A percentile compares a stretch with the other conserved stretches of the same genome.
Conservation (phyloP, 148 eudicot species). For the Suaeda aralocaspica region DNA sequence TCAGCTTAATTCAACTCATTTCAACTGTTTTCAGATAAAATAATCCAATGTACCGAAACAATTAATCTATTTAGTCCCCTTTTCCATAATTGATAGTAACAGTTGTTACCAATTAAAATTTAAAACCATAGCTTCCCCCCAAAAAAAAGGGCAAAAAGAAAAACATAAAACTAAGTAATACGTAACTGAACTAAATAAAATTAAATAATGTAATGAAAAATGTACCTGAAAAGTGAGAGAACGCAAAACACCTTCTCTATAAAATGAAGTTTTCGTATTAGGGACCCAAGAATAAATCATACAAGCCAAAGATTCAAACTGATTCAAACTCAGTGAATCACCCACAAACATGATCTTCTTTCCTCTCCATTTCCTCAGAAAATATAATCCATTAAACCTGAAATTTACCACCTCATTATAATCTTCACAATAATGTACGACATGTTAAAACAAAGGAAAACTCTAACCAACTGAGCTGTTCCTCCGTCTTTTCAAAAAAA, state of each 20-base stretch:
- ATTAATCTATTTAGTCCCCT: not conserved
- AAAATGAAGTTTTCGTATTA: slow-evolving; percentile 38
- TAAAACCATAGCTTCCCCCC: not conserved
- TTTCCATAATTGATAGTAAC: not conserved
- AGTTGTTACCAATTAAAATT: not conserved
- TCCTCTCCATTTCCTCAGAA: slow-evolving; percentile 67
- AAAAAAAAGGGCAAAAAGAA: no score
- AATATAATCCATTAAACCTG: slow-evolving; percentile 73
- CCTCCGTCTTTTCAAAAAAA: not conserved
- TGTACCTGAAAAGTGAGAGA: slow-evolving; percentile 58
- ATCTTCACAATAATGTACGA: no score
- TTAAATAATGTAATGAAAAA: not conserved
- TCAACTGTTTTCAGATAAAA: no score
- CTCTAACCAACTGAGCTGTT: no score
- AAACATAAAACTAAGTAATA: no score
- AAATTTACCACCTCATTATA: not conserved
- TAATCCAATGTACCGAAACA: not conserved
- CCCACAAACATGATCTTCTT: slow-evolving; percentile 94
- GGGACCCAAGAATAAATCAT: slow-evolving; percentile 81
- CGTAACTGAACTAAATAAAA: not conserved
- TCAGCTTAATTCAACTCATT: not conserved
- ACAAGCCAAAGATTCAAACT: slow-evolving; percentile 71
- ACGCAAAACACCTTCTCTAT: slow-evolving; percentile 33
- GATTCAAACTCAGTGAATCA: slow-evolving; percentile 72
- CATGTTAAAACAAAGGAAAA: no score